Percentiles rank a stretch among this genome's conserved stretches.
These are phyloP conservation scores for Leccinum olivaceopallidum DNA, from an alignment of 768 basidiomycete genomes.

Conservation along the genomic window DNA sequence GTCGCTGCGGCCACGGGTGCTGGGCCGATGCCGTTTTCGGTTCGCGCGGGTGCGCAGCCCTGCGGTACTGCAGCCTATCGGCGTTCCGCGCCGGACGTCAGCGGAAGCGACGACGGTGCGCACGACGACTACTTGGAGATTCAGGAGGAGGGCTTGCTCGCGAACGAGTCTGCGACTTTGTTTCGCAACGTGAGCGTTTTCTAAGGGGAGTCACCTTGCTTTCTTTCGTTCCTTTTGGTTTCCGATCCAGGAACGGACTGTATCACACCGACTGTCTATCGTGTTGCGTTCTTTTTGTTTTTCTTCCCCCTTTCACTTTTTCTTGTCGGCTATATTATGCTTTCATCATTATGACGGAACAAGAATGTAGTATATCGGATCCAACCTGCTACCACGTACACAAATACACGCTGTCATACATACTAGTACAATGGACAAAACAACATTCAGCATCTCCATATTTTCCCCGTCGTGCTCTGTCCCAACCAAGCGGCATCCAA, in stretches of 20 bases:
- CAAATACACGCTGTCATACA: constrained; percentile 1
- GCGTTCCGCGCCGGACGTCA: not conserved
- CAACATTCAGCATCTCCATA: not conserved
- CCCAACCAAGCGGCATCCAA: not conserved
- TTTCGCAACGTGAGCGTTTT: constrained; percentile 27
- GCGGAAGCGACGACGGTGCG: constrained; percentile 2
- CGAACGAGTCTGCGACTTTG: constrained; percentile 17
- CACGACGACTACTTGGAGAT: constrained; percentile 16
- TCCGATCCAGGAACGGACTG: not conserved
- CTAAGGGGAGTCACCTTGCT: constrained; percentile 1
- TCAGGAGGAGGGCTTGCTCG: constrained; percentile 19
- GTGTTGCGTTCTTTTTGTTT: not conserved
- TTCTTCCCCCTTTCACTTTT: not conserved
- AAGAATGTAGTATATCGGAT: constrained; percentile 17
- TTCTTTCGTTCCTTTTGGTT: not conserved
- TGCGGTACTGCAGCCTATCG: constrained; percentile 12
- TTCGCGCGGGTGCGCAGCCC: constrained; percentile 11
- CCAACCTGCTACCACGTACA: constrained; percentile 1
- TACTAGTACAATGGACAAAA: constrained; percentile 5
- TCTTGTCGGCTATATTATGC: constrained; percentile 23
- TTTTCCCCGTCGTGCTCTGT: not conserved
- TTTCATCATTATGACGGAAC: constrained; percentile 16
- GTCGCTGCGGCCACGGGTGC: constrained; percentile 25
- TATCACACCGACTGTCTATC: not conserved
- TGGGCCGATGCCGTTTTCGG: constrained; percentile 13